Conservation (phyloP, 768 basidiomycete genomes). For the Antrodiella citrinella region DNA sequence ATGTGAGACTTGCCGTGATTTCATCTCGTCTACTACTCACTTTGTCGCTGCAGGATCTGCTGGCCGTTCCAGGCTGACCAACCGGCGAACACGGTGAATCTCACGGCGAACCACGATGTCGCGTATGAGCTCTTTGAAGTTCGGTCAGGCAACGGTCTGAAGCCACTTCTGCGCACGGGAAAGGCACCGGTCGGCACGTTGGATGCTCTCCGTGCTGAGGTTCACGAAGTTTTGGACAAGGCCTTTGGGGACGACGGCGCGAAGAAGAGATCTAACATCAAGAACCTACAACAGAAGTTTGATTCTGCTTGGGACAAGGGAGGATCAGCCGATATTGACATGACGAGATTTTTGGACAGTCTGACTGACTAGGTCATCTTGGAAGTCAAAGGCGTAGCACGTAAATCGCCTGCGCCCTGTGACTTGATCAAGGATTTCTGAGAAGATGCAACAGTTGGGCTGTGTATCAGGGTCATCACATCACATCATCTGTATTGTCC, state of each 20-base stretch:
- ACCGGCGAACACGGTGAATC: slow-evolving; percentile 15
- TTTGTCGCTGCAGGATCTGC: slow-evolving; percentile 14
- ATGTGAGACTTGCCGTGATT: slow-evolving; percentile 4
- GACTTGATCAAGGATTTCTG: not conserved
- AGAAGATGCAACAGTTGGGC: not conserved
- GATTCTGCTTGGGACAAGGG: not conserved
- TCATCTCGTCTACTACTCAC: not conserved
- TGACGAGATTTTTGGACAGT: not conserved
- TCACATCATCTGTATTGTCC: no score
- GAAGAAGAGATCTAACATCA: slow-evolving; percentile 13
- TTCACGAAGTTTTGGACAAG: slow-evolving; percentile 6
- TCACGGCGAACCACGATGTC: slow-evolving; percentile 8
- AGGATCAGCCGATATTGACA: not conserved
- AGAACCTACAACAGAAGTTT: slow-evolving; percentile 1
- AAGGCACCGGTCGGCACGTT: slow-evolving; percentile 11
- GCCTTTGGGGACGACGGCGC: slow-evolving; percentile 13
- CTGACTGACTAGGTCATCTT: not conserved
- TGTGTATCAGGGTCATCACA: not conserved
- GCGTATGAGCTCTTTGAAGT: slow-evolving; percentile 18
- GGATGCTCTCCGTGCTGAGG: slow-evolving; percentile 15
- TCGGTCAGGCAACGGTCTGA: slow-evolving; percentile 11
- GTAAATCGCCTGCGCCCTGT: not conserved
- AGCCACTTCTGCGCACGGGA: slow-evolving; percentile 11
- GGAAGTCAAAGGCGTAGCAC: not conserved
- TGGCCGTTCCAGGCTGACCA: slow-evolving; percentile 22